phyloP scores from a whole-genome alignment of 805 yeast genomes.

The Wickerhamomyces bisporus region DNA sequence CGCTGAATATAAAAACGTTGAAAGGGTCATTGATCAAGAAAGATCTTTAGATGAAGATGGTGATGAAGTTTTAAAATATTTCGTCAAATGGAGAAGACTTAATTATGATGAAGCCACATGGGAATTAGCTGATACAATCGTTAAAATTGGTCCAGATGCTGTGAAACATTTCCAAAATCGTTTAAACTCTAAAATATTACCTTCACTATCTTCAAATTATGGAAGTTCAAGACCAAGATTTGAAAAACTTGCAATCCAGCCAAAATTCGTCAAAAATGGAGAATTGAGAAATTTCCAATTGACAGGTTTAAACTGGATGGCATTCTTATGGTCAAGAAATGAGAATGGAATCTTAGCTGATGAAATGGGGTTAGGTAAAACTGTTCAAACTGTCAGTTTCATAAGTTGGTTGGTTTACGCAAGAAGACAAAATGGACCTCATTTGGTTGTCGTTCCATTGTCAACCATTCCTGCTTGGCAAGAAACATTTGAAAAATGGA shows the following conservation, averaged over 20 bases:
- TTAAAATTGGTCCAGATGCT: slow-evolving; percentile 74
- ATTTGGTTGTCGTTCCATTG: slow-evolving; percentile 90
- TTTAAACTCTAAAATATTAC: slow-evolving; percentile 76
- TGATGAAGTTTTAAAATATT: slow-evolving; percentile 65
- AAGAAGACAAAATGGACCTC: slow-evolving; percentile 96
- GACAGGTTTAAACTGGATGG: slow-evolving; percentile 99
- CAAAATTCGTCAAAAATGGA: slow-evolving; percentile 84
- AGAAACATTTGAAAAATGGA: slow-evolving; percentile 96
- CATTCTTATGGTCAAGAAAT: slow-evolving; percentile 94
- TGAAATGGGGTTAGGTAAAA: slow-evolving; percentile 98
- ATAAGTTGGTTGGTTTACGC: slow-evolving; percentile 93
- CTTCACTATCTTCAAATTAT: slow-evolving; percentile 74
- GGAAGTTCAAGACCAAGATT: slow-evolving; percentile 76
- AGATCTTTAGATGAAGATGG: slow-evolving; percentile 60
- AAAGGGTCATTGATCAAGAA: slow-evolving; percentile 83
- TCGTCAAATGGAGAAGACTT: slow-evolving; percentile 89
- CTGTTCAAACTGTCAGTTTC: slow-evolving; percentile 94
- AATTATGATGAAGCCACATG: slow-evolving; percentile 95
- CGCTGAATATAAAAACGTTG: slow-evolving; percentile 80
- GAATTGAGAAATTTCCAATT: slow-evolving; percentile 94
- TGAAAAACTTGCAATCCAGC: slow-evolving; percentile 83
- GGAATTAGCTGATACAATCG: slow-evolving; percentile 90
- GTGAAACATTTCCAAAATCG: slow-evolving; percentile 81
- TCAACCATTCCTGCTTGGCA: slow-evolving; percentile 99
- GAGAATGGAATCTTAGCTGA: slow-evolving; percentile 97